Conservation (phyloP, 1,284 basidiomycete species). For the Ustilago bromivora region DNA sequence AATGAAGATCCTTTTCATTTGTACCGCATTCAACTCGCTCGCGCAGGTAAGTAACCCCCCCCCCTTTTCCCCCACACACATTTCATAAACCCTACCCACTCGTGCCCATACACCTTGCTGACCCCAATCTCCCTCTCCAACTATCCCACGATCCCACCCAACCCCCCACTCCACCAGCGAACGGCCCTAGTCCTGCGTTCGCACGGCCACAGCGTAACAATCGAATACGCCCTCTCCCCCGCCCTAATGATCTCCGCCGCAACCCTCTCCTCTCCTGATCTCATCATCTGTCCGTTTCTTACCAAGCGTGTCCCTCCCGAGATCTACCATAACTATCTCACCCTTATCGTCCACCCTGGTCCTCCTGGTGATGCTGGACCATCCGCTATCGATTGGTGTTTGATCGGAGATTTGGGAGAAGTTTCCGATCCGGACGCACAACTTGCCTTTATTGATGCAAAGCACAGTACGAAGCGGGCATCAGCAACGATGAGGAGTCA, state of each 20-base stretch:
- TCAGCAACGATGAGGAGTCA: conserved; percentile 62
- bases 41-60: conserved; percentile 28
- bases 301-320: conserved; percentile 71
- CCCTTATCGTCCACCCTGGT: conserved; percentile 72
- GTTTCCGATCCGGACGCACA: conserved; percentile 64
- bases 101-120: not conserved
- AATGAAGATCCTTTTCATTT: conserved; percentile 70
- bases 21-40: conserved; percentile 71
- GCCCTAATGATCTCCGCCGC: conserved; percentile 70
- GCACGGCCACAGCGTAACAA: conserved; percentile 69
- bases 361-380: conserved; percentile 72
- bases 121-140: not conserved
- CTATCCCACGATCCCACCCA: too few species aligned
- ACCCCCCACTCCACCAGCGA: conserved; percentile 25
- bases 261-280: conserved; percentile 69
- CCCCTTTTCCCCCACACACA: not conserved
- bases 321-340: conserved; percentile 71
- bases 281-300: conserved; percentile 72
- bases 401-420: conserved; percentile 71
- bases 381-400: conserved; percentile 72
- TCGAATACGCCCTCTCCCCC: conserved; percentile 71
- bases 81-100: too few species aligned
- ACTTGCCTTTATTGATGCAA: conserved; percentile 63
- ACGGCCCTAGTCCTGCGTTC: conserved; percentile 68
- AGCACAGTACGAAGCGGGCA: conserved; percentile 32